Base-by-base conservation (phyloP, 768 basidiomycete genomes). In the Coprinopsis sp. region DNA sequence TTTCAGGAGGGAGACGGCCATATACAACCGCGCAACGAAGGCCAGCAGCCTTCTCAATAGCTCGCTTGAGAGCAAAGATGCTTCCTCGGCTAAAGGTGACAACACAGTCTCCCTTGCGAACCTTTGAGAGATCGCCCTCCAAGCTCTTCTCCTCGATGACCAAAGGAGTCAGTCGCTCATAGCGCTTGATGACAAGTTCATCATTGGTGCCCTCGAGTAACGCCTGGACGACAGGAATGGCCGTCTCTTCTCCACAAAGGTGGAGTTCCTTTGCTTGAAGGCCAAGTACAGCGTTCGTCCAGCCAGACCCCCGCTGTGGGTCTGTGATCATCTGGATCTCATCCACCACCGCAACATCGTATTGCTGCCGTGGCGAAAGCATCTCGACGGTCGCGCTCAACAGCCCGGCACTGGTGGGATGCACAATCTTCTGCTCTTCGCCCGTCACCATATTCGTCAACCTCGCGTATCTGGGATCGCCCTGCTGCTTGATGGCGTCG, bases 261-360 rank as follows among this genome's bases (percentile, higher is more conserved):
- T 99, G 96, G 1, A 99, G 57, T 59, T 97, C 94, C 22, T 74
- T 70, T 2, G 93, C 92, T 45, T 73, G 65, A 1, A 84, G 39
- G 2, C 90, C 88, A 16, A 96, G 64, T 2, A 99, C 75, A 0
- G 92, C 93, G 11, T 62, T 58, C 7, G 88, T 87, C 95, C 96
- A 99, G 0, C 80, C 80, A 21, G 67, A 70, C 0, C 96, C 95
- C 13, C 96, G 81, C 3, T 81, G 69, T 0, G 72, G 64, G 62
- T 97, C 91, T 0, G 78, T 78, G 14, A 98, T 79, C 87, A 98
- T 87, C 69, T 98, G 96, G 38, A 99, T 97, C 69, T 98, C 95
- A 62, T 97, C 96, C 36, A 99, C 73, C 37, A 99, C 93, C 0
- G 83, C 93, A 19, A 98, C 91, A 42, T 95, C 91, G 45, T 68